Conservation (phyloP, 2,329 filamentous ascomycete species). For the Emmonsia crescens region DNA sequence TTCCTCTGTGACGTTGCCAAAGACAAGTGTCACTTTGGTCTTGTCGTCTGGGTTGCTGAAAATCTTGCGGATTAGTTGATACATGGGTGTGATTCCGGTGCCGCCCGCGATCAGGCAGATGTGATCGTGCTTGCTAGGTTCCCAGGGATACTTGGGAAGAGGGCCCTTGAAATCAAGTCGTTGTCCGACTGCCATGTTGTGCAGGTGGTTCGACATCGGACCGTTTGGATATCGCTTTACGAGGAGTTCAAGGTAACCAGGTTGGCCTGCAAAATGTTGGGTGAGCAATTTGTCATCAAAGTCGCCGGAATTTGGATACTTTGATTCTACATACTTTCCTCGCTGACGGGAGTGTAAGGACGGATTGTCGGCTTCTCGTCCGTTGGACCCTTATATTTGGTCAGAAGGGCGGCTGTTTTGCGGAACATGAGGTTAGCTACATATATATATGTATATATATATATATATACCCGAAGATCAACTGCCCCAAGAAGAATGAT, state of each 20-base stretch:
- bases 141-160: slow-evolving; percentile 85
- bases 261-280: slow-evolving; percentile 45
- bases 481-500: not conserved
- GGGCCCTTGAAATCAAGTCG: slow-evolving; percentile 87
- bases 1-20: slow-evolving; percentile 78
- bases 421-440: slow-evolving; percentile 8
- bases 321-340: slow-evolving; percentile 50
- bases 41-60: slow-evolving; percentile 95
- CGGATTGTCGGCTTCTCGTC: slow-evolving; percentile 78
- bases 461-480: not conserved
- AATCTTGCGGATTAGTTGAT: slow-evolving; percentile 80
- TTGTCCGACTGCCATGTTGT: slow-evolving; percentile 72
- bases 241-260: slow-evolving; percentile 76
- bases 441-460: too few species aligned
- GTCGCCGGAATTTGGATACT: not conserved
- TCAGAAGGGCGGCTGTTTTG: slow-evolving; percentile 59
- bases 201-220: slow-evolving; percentile 82
- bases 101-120: slow-evolving; percentile 65
- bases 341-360: slow-evolving; percentile 85
- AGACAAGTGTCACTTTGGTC: slow-evolving; percentile 94
- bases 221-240: slow-evolving; percentile 87
- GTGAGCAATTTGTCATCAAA: slow-evolving; percentile 1
- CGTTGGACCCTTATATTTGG: slow-evolving; percentile 78
- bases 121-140: slow-evolving; percentile 85
- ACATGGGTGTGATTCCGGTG: slow-evolving; percentile 97